A percentile compares a stretch with the other conserved stretches of the same genome.
Evolutionary conservation across 2,329 filamentous ascomycete genomes (phyloP).

Genomic region (Acephala macrosclerotiorum): DNA sequence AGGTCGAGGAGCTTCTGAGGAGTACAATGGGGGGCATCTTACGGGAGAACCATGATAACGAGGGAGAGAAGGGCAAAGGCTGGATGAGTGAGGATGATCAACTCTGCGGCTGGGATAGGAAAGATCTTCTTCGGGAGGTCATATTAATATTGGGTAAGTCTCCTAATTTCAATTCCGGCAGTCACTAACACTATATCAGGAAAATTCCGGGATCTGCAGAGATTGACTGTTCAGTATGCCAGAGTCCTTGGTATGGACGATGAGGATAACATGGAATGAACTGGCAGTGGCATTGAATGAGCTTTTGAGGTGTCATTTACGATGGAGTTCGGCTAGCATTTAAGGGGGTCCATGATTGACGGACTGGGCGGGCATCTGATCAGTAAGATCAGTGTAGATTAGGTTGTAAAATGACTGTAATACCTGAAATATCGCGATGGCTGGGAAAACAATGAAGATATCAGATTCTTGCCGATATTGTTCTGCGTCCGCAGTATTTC

Average conservation of each 20-base stretch:
- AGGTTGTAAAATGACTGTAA: conserved; percentile 14
- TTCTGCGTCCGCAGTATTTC: background rate
- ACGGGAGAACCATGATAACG: conserved; percentile 59
- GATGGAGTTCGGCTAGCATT: conserved; percentile 36
- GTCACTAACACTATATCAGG: conserved; percentile 57
- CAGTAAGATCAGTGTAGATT: conserved; percentile 4
- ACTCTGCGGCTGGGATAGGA: conserved; percentile 90
- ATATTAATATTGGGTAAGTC: conserved; percentile 88
- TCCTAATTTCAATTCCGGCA: background rate
- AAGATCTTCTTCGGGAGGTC: conserved; percentile 87
- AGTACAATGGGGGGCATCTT: conserved; percentile 78
- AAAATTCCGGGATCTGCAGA: conserved; percentile 93
- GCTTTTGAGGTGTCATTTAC: conserved; percentile 24
- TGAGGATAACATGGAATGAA: conserved; percentile 37
- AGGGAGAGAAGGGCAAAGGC: conserved; percentile 55
- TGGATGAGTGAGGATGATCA: conserved; percentile 74
- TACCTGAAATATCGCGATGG: background rate
- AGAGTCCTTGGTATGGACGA: conserved; percentile 71
- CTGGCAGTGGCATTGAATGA: conserved; percentile 5
- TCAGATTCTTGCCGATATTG: background rate
- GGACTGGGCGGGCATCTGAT: conserved; percentile 2
- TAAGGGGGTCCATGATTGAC: conserved; percentile 19
- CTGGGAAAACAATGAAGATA: background rate
- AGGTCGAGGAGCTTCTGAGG: conserved; percentile 91
- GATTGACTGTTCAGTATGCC: conserved; percentile 94